A percentile compares a stretch with the other conserved stretches of the same genome.
phyloP scores from a whole-genome alignment of 306 rosid species.

The Betula pendula region DNA sequence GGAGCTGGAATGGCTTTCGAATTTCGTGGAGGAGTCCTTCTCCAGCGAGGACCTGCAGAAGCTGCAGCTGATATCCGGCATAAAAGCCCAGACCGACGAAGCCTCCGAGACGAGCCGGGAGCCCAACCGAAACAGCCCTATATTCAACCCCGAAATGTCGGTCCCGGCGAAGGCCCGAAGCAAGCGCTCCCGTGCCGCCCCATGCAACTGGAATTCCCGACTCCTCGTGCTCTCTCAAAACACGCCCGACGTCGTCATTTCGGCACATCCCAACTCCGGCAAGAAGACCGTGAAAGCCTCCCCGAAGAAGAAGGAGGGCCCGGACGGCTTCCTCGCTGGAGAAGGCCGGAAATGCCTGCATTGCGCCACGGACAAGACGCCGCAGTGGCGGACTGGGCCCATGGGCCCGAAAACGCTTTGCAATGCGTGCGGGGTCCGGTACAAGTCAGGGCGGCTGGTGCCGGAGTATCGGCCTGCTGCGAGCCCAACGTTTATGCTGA shows the following conservation, averaged over 20 bases:
- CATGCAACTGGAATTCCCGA: constrained; percentile 85
- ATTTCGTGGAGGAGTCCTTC: constrained; percentile 81
- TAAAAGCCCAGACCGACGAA: constrained; percentile 45
- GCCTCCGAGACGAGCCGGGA: constrained; percentile 28
- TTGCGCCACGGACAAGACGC: constrained; percentile 90
- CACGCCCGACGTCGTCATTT: constrained; percentile 31
- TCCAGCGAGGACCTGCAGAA: constrained; percentile 78
- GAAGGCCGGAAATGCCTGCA: constrained; percentile 82
- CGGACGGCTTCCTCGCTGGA: constrained; percentile 6
- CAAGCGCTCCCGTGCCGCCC: constrained; percentile 75
- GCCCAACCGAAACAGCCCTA: constrained; percentile 28
- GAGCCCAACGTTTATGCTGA: constrained; percentile 86
- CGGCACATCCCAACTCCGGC: constrained; percentile 1
- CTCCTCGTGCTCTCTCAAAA: constrained; percentile 57
- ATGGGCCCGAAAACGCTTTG: constrained; percentile 83
- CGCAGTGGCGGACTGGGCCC: constrained; percentile 94
- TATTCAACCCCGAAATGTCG: constrained; percentile 46
- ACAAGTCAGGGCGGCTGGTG: constrained; percentile 79
- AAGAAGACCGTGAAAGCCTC: constrained; percentile 39
- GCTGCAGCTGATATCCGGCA: constrained; percentile 73
- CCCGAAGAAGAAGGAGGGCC: constrained; percentile 52
- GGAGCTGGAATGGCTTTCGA: constrained; percentile 90
- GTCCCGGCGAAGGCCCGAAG: constrained; percentile 90
- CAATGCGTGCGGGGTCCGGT: constrained; percentile 86
- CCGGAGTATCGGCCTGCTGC: constrained; percentile 94